Conservation (phyloP, 805 yeast species). For the Saccharomycopsis javanensis region DNA sequence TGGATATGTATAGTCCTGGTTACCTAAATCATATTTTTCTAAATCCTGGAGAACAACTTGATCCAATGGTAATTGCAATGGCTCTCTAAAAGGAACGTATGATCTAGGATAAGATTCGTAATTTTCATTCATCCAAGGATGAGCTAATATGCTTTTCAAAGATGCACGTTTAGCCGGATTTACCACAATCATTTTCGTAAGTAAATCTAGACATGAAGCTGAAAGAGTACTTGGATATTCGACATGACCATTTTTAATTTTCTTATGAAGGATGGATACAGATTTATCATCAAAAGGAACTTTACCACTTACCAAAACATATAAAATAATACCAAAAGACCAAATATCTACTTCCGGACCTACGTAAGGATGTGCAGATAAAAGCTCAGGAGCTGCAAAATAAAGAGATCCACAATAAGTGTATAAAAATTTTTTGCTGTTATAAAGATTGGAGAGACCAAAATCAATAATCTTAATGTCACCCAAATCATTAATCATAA, state of each 20-base stretch:
- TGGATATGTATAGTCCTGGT: slow-evolving; percentile 43
- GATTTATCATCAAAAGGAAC: slow-evolving; percentile 97
- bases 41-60: slow-evolving; percentile 61
- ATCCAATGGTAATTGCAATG: slow-evolving; percentile 63
- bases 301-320: slow-evolving; percentile 92
- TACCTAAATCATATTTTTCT: slow-evolving; percentile 69
- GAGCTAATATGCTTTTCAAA: slow-evolving; percentile 66
- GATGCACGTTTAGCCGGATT: slow-evolving; percentile 76
- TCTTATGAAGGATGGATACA: slow-evolving; percentile 84
- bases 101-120: slow-evolving; percentile 63
- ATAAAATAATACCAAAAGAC: slow-evolving; percentile 95
- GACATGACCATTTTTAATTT: slow-evolving; percentile 84
- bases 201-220: slow-evolving; percentile 65
- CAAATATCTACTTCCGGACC: slow-evolving; percentile 98
- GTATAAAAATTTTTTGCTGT: slow-evolving; percentile 60
- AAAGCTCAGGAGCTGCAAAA: slow-evolving; percentile 96
- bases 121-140: slow-evolving; percentile 93
- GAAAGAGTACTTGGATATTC: slow-evolving; percentile 83
- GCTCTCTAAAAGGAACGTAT: slow-evolving; percentile 69
- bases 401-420: slow-evolving; percentile 96
- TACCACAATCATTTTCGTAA: slow-evolving; percentile 86
- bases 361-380: slow-evolving; percentile 82
- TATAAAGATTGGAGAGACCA: slow-evolving; percentile 83
- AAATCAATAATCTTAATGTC: slow-evolving; percentile 94
- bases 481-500: slow-evolving; percentile 87